Conservation (phyloP, 1,284 basidiomycete genomes). For the Fomitiporia mediterranea region DNA sequence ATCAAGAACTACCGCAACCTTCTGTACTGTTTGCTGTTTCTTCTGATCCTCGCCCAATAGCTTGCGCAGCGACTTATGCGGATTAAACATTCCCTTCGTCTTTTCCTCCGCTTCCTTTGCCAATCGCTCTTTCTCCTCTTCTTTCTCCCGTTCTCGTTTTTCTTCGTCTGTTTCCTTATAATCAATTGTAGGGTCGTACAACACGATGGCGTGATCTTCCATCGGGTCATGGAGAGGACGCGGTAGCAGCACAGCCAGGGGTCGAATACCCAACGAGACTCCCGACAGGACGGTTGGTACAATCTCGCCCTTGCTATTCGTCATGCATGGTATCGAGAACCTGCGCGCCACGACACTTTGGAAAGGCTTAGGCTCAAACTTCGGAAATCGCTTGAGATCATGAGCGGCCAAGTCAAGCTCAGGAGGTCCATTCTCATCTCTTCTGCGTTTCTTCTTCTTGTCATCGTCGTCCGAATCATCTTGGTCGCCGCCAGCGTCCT, state of each 20-base stretch:
- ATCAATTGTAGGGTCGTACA: constrained; percentile 97
- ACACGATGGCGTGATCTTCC: constrained; percentile 95
- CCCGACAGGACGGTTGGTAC: constrained; percentile 65
- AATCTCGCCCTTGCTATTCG: constrained; percentile 69
- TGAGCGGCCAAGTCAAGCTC: constrained; percentile 31
- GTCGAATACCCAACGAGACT: constrained; percentile 82
- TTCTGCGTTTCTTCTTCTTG: constrained; percentile 57
- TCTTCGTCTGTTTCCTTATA: constrained; percentile 86
- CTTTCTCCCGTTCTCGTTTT: constrained; percentile 61
- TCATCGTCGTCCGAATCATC: constrained; percentile 44
- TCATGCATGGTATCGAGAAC: constrained; percentile 90
- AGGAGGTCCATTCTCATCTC: constrained; percentile 47
- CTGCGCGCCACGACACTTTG: constrained; percentile 51
- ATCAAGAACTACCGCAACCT: constrained; percentile 97
- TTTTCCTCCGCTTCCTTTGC: constrained; percentile 64
- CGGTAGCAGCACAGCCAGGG: constrained; percentile 79
- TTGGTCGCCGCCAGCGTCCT: constrained; percentile 49
- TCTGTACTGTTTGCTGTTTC: constrained; percentile 63
- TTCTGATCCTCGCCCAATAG: constrained; percentile 77
- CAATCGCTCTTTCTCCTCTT: constrained; percentile 61
- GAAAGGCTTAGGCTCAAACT: constrained; percentile 82
- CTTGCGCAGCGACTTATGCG: constrained; percentile 87
- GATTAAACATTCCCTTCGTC: constrained; percentile 70
- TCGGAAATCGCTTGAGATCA: constrained; percentile 72
- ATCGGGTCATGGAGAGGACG: constrained; percentile 95